Conservation (phyloP, 2,329 filamentous ascomycete genomes). For the Cordyceps cateniannulata region DNA sequence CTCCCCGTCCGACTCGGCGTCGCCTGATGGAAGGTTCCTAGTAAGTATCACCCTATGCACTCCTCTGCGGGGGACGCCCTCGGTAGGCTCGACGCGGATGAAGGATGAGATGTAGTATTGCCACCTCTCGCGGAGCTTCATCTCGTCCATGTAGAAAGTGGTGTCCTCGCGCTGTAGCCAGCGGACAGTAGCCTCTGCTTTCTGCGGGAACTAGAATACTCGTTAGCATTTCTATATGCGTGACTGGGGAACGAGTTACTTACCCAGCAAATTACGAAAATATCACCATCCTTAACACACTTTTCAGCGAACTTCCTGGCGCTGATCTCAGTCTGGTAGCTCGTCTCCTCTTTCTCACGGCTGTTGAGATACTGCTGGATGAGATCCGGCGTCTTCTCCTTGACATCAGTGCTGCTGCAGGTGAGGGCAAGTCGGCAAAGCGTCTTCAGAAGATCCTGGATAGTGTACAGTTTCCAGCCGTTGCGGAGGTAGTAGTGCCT, state of each 20-base stretch:
- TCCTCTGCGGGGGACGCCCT: constrained; percentile 61
- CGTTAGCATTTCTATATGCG: constrained; percentile 24
- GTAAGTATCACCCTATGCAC: constrained; percentile 64
- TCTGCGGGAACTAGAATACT: constrained; percentile 54
- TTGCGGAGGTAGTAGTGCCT: constrained; percentile 85
- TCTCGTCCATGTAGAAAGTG: constrained; percentile 82
- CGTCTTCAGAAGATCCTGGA: constrained; percentile 79
- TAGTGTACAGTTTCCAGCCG: constrained; percentile 89
- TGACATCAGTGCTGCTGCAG: constrained; percentile 80
- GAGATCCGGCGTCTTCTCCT: constrained; percentile 90
- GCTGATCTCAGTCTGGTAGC: constrained; percentile 82
- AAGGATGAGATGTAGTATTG: constrained; percentile 94
- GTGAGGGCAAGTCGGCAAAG: constrained; percentile 73
- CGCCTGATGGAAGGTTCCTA: constrained; percentile 60
- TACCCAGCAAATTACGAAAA: constrained; percentile 88
- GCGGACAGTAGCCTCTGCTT: constrained; percentile 64
- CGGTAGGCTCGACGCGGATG: constrained; percentile 81
- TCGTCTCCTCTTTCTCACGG: constrained; percentile 76
- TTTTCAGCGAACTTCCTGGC: constrained; percentile 90
- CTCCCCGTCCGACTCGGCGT: constrained; percentile 58
- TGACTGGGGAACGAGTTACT: constrained; percentile 34
- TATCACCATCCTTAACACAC: constrained; percentile 83
- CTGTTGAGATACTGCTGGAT: constrained; percentile 80
- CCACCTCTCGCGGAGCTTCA: constrained; percentile 79
- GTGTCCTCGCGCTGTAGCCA: constrained; percentile 62